Conservation (phyloP, 2,329 filamentous ascomycete species). For the Trichoderma pleuroti region DNA sequence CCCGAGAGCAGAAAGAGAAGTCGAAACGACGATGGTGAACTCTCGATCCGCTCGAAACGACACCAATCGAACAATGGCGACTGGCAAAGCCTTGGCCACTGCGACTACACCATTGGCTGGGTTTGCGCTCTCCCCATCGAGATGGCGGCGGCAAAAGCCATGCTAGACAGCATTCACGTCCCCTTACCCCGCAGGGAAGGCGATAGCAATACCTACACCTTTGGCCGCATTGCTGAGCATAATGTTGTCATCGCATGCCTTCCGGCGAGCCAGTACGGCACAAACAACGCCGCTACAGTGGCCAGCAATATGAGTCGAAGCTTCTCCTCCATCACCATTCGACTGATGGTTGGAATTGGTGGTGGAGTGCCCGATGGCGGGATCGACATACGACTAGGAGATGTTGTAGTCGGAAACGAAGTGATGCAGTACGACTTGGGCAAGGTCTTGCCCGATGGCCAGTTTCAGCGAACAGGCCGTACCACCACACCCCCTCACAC, state of each 20-base stretch:
- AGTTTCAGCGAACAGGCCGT: not conserved
- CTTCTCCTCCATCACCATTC: constrained; percentile 28
- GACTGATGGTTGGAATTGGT: constrained; percentile 5
- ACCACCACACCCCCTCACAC: not conserved
- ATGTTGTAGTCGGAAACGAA: not conserved
- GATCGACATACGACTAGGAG: not conserved
- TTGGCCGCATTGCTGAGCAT: not conserved
- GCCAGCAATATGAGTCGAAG: constrained; percentile 30
- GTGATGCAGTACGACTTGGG: not conserved
- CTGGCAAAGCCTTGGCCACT: not conserved
- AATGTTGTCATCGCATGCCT: constrained; percentile 11
- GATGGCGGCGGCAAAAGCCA: not conserved
- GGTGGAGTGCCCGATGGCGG: not conserved
- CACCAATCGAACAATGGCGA: not conserved
- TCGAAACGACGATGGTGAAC: not conserved
- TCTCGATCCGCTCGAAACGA: not conserved
- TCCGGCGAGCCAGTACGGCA: constrained; percentile 25
- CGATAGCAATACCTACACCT: not conserved
- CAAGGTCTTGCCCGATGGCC: not conserved
- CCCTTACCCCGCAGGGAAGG: not conserved
- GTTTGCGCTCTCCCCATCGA: not conserved
- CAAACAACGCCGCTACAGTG: constrained; percentile 29
- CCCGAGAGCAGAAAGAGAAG: not conserved
- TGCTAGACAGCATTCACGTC: not conserved
- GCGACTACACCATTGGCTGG: not conserved